These are phyloP conservation scores for Cyclocybe cylindracea DNA, from an alignment of 768 basidiomycete species.

Conservation along the genomic window DNA sequence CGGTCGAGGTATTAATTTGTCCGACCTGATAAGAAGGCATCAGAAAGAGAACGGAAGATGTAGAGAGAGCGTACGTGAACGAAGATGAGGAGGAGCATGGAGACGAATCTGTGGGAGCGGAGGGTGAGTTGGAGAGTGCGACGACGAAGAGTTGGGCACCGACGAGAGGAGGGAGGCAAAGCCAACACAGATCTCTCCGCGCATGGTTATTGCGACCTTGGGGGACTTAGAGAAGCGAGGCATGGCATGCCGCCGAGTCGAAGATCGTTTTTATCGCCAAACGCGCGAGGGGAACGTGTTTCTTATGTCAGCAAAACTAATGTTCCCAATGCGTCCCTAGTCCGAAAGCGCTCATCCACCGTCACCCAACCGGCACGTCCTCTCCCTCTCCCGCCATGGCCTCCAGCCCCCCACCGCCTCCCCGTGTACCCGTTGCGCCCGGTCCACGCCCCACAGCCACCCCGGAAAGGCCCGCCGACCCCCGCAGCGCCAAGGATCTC, in stretches of 20 bases:
- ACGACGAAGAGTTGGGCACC: constrained; percentile 25
- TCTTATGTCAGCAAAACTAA: constrained; percentile 20
- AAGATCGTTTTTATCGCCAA: constrained; percentile 8
- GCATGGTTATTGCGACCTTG: constrained; percentile 43
- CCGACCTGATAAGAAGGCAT: constrained; percentile 56
- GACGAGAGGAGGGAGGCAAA: constrained; percentile 74
- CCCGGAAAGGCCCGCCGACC: constrained; percentile 25
- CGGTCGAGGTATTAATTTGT: constrained; percentile 76
- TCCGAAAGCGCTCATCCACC: constrained; percentile 5
- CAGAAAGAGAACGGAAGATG: constrained; percentile 7
- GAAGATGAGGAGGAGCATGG: constrained; percentile 72
- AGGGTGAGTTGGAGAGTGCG: constrained; percentile 16
- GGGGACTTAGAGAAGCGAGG: constrained; percentile 16
- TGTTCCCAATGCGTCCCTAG: constrained; percentile 14
- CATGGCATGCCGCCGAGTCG: constrained; percentile 17
- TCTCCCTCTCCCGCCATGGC: not conserved
- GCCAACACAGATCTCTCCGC: constrained; percentile 77
- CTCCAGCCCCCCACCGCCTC: not conserved
- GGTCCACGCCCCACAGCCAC: constrained; percentile 26
- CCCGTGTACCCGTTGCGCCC: constrained; percentile 14
- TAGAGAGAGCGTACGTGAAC: constrained; percentile 55
- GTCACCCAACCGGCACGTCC: no score
- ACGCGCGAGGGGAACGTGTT: constrained; percentile 34
- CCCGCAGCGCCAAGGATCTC: constrained; percentile 23
- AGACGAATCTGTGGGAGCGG: constrained; percentile 37